phyloP scores from a whole-genome alignment of 1,284 basidiomycete genomes.

The Microbotryum silenes-acaulis region DNA sequence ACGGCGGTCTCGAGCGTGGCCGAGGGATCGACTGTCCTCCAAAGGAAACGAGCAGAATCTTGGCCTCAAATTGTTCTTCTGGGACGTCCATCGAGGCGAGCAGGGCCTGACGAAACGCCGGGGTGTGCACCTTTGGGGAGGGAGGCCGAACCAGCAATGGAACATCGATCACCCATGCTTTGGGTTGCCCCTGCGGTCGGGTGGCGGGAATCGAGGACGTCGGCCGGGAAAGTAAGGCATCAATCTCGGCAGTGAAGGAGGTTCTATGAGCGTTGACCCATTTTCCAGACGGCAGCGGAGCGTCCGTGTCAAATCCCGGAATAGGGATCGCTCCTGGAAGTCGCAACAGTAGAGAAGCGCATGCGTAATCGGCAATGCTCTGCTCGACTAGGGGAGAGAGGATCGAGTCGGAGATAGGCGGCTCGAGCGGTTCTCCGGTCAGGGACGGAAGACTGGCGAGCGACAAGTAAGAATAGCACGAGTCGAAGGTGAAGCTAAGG shows the following conservation, averaged over 20 bases:
- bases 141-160: slow-evolving; percentile 59
- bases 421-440: slow-evolving; percentile 45
- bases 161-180: slow-evolving; percentile 44
- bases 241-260: slow-evolving; percentile 48
- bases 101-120: slow-evolving; percentile 41
- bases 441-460: slow-evolving; percentile 40
- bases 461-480: slow-evolving; percentile 66
- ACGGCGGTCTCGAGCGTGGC: slow-evolving; percentile 41
- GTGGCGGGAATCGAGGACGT: slow-evolving; percentile 19
- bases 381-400: slow-evolving; percentile 56
- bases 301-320: slow-evolving; percentile 52
- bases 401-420: slow-evolving; percentile 49
- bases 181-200: background rate
- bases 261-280: slow-evolving; percentile 54
- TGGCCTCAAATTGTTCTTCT: slow-evolving; percentile 45
- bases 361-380: slow-evolving; percentile 58
- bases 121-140: slow-evolving; percentile 48
- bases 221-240: slow-evolving; percentile 32
- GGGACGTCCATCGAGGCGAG: slow-evolving; percentile 57
- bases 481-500: slow-evolving; percentile 67
- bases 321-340: slow-evolving; percentile 66
- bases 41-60: slow-evolving; percentile 64
- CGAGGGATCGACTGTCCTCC: slow-evolving; percentile 64
- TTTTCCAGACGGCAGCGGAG: slow-evolving; percentile 51
- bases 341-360: slow-evolving; percentile 59